Percentiles rank a stretch among this genome's conserved stretches.
phyloP scores from a whole-genome alignment of 202 grass and related monocot genomes.

The Zizania palustris region DNA sequence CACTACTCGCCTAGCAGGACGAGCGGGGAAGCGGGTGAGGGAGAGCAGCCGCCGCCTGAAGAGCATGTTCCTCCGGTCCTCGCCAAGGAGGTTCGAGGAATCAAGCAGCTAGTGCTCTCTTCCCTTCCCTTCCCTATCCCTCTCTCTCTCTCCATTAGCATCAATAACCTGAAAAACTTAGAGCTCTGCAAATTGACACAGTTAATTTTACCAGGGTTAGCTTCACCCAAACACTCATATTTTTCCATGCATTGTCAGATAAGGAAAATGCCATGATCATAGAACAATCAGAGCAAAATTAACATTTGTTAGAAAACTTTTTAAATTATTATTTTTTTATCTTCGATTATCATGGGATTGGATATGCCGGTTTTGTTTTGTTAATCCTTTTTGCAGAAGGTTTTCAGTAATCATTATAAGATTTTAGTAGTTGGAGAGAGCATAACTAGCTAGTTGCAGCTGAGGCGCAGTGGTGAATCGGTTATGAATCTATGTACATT shows the following conservation, averaged over 20 bases:
- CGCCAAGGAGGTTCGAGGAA: constrained; percentile 36
- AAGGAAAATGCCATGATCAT: neutral
- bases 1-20: neutral
- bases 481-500: too few species aligned
- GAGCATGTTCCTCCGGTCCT: constrained; percentile 49
- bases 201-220: neutral
- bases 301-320: too few species aligned
- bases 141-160: neutral
- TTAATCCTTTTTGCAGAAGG: too few species aligned
- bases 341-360: too few species aligned
- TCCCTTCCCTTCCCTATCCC: neutral
- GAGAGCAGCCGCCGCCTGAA: constrained; percentile 59
- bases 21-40: constrained; percentile 39
- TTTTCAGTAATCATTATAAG: too few species aligned
- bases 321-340: too few species aligned
- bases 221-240: neutral
- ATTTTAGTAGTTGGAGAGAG: too few species aligned
- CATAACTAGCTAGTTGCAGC: too few species aligned
- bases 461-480: too few species aligned
- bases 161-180: neutral
- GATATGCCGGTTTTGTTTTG: too few species aligned
- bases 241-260: neutral
- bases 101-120: constrained; percentile 16
- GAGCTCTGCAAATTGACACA: neutral
- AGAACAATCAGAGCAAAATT: neutral